These are phyloP conservation scores for Aspergillus taichungensis DNA, from an alignment of 495 filamentous ascomycete genomes.

Conservation along the genomic window DNA sequence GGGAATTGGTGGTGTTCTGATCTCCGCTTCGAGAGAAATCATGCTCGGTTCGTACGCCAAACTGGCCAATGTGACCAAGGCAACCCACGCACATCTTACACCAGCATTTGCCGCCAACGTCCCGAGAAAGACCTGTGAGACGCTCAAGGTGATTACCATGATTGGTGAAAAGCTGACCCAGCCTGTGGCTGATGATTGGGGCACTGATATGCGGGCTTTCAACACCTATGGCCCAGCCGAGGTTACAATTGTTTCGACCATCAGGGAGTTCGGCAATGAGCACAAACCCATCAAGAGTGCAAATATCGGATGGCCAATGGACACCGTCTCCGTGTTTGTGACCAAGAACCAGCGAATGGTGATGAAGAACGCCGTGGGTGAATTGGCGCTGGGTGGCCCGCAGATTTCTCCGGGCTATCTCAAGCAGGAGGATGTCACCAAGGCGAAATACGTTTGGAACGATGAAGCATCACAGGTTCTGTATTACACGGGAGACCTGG, in stretches of 20 bases:
- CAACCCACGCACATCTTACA: constrained; percentile 33
- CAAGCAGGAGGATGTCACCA: constrained; percentile 33
- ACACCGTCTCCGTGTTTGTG: constrained; percentile 25
- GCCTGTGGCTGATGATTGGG: constrained; percentile 30
- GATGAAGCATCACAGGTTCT: constrained; percentile 16
- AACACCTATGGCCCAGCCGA: constrained; percentile 34
- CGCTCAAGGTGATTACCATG: constrained; percentile 70
- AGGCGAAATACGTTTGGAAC: constrained; percentile 30
- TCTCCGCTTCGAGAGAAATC: constrained; percentile 22
- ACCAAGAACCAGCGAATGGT: constrained; percentile 18
- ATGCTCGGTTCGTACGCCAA: constrained; percentile 28
- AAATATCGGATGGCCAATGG: constrained; percentile 29
- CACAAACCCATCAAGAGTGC: constrained; percentile 21
- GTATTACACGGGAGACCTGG: constrained; percentile 47
- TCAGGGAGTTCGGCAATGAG: constrained; percentile 23
- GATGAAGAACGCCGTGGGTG: constrained; percentile 34
- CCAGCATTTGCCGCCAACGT: constrained; percentile 28
- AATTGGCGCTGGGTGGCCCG: constrained; percentile 36
- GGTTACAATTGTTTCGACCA: constrained; percentile 27
- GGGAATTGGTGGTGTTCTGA: constrained; percentile 27
- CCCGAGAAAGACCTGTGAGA: constrained; percentile 20
- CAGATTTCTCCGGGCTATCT: constrained; percentile 36
- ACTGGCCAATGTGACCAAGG: constrained; percentile 21
- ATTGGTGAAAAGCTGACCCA: constrained; percentile 92
- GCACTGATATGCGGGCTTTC: constrained; percentile 21